phyloP scores from a whole-genome alignment of 2,329 filamentous ascomycete species.

The Xylariales sp. region DNA sequence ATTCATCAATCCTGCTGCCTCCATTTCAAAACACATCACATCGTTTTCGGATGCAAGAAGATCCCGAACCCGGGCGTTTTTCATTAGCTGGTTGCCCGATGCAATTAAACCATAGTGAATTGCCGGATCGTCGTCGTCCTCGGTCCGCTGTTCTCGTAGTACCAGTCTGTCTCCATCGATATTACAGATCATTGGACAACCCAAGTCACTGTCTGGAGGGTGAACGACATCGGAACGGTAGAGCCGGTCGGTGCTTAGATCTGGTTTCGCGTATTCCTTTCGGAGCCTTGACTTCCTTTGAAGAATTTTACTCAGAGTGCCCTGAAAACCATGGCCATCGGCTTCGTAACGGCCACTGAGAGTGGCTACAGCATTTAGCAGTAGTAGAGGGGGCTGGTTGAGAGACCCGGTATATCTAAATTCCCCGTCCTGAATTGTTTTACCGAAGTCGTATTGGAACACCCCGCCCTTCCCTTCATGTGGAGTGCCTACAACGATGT shows the following conservation, averaged over 20 bases:
- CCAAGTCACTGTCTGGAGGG: too few relatives aligned
- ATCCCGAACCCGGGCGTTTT: conserved; percentile 20
- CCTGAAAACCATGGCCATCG: conserved; percentile 20
- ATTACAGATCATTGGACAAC: too few relatives aligned
- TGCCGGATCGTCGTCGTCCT: conserved; percentile 14
- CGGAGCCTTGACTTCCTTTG: conserved; percentile 15
- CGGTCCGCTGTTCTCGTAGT: neutral
- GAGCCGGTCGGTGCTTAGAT: conserved; percentile 18
- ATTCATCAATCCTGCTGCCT: conserved; percentile 2
- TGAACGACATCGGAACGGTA: conserved; percentile 15
- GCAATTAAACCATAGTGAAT: conserved; percentile 31
- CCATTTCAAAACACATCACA: conserved; percentile 9
- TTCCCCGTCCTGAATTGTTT: conserved; percentile 16
- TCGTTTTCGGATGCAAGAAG: conserved; percentile 9
- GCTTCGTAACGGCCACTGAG: conserved; percentile 17
- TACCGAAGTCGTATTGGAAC: conserved; percentile 27
- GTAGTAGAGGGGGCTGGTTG: conserved; percentile 3
- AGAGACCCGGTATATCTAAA: conserved; percentile 8
- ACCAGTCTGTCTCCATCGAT: neutral
- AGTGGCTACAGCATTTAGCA: conserved; percentile 14
- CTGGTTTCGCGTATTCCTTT: conserved; percentile 18
- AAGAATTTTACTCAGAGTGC: conserved; percentile 19
- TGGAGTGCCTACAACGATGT: conserved; percentile 24
- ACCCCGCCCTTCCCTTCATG: conserved; percentile 15
- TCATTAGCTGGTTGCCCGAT: conserved; percentile 24